Evolutionary conservation across 768 basidiomycete genomes (phyloP).

Genomic region (Hygrocybe punicea): DNA sequence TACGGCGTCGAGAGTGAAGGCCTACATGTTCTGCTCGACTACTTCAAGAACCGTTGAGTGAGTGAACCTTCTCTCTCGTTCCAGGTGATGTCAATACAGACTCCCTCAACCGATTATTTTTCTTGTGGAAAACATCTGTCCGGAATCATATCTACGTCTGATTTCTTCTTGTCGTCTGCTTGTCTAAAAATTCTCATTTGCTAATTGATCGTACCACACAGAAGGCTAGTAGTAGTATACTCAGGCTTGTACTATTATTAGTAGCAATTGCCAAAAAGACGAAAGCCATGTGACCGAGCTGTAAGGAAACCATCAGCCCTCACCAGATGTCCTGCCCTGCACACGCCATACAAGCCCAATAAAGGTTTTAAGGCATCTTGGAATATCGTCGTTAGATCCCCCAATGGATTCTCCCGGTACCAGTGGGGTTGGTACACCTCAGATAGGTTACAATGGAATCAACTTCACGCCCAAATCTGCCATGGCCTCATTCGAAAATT

Average conservation of each 20-base stretch:
- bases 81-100: conserved; percentile 77
- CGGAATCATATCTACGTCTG: conserved; percentile 84
- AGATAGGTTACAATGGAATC: conserved; percentile 16
- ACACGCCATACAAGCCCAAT: no score
- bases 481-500: conserved; percentile 77
- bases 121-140: conserved; percentile 76
- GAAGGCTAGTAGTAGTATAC: no score
- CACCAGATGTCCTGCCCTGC: no score
- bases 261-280: no score
- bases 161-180: no score
- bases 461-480: conserved; percentile 53
- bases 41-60: conserved; percentile 91
- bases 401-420: conserved; percentile 14
- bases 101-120: conserved; percentile 86
- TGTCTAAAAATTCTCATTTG: no score
- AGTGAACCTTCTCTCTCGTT: conserved; percentile 26
- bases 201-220: no score
- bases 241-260: no score
- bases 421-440: not conserved
- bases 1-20: conserved; percentile 95
- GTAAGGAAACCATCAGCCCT: no score
- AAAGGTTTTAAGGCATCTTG: not conserved
- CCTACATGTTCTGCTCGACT: conserved; percentile 87
- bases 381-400: not conserved
- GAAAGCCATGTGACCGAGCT: no score